Conservation (phyloP, 2,329 filamentous ascomycete species). For the Phoma sp. region DNA sequence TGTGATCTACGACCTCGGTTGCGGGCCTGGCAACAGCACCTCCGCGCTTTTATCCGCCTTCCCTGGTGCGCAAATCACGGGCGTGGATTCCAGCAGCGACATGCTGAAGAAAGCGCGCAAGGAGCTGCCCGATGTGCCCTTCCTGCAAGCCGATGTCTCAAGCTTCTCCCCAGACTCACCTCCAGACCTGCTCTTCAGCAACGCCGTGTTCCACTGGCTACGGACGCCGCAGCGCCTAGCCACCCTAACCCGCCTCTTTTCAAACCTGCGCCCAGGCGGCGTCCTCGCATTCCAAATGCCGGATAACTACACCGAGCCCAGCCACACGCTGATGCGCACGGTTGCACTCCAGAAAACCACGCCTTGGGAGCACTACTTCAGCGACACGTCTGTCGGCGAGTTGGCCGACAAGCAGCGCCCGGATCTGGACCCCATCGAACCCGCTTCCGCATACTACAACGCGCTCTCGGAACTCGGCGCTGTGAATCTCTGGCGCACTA, state of each 20-base stretch:
- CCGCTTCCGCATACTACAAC: conserved; percentile 57
- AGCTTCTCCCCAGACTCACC: conserved; percentile 45
- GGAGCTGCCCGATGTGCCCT: conserved; percentile 51
- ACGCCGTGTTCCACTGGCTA: conserved; percentile 67
- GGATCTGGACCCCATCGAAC: conserved; percentile 57
- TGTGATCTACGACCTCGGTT: conserved; percentile 63
- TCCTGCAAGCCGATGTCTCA: conserved; percentile 55
- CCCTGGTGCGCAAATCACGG: conserved; percentile 55
- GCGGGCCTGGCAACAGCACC: conserved; percentile 66
- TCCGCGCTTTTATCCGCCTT: conserved; percentile 56
- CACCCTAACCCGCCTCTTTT: conserved; percentile 54
- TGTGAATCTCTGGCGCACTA: conserved; percentile 62
- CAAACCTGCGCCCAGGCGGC: conserved; percentile 50
- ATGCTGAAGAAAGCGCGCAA: conserved; percentile 60
- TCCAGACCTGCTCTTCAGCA: conserved; percentile 57
- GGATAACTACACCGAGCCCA: conserved; percentile 58
- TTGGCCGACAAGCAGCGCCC: conserved; percentile 26
- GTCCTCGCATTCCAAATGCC: conserved; percentile 63
- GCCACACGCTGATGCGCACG: conserved; percentile 59
- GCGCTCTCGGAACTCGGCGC: conserved; percentile 50
- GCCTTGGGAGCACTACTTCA: conserved; percentile 49
- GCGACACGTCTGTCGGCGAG: conserved; percentile 25
- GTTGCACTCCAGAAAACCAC: conserved; percentile 33
- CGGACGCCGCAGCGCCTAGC: conserved; percentile 51
- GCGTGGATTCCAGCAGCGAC: conserved; percentile 61